These are phyloP conservation scores for Begonia masoniana DNA, from an alignment of 306 rosid species.

Conservation along the genomic window DNA sequence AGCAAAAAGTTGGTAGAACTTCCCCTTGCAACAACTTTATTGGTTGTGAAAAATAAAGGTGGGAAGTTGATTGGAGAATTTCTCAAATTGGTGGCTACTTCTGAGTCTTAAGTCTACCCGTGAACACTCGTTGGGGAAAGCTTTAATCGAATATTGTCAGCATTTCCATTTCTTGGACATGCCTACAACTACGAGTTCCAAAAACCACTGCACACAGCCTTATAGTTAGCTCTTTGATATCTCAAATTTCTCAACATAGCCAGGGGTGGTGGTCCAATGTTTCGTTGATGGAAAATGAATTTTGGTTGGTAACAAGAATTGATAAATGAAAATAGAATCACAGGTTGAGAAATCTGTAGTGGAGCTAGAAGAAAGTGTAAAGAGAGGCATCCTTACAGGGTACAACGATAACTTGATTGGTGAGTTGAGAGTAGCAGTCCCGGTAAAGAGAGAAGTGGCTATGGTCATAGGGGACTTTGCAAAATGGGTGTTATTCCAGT, in stretches of 20 bases:
- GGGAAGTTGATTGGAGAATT: constrained; percentile 62
- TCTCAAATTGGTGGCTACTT: constrained; percentile 91
- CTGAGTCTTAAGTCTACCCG: constrained; percentile 98
- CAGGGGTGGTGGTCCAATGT: constrained; percentile 78
- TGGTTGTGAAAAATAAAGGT: constrained; percentile 74
- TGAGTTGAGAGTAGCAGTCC: constrained; percentile 84
- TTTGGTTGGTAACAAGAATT: constrained; percentile 85
- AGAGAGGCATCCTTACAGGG: constrained; percentile 75
- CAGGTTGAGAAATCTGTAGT: constrained; percentile 59
- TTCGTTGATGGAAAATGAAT: constrained; percentile 43
- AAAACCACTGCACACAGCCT: constrained; percentile 23
- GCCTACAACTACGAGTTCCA: constrained; percentile 28
- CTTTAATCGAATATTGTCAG: constrained; percentile 73
- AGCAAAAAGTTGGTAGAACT: constrained; percentile 91
- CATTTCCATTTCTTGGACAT: constrained; percentile 85
- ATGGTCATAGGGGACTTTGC: constrained; percentile 42
- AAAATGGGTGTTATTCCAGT: no score
- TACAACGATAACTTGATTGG: constrained; percentile 49
- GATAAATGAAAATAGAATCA: constrained; percentile 65
- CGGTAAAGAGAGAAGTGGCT: constrained; percentile 87
- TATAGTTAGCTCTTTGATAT: constrained; percentile 79
- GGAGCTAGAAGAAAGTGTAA: constrained; percentile 82
- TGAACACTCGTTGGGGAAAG: constrained; percentile 88
- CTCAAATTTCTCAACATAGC: constrained; percentile 61
- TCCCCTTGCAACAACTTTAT: constrained; percentile 70